Base-by-base conservation (phyloP, 1,284 basidiomycete genomes). In the Cryptococcus sp. region DNA sequence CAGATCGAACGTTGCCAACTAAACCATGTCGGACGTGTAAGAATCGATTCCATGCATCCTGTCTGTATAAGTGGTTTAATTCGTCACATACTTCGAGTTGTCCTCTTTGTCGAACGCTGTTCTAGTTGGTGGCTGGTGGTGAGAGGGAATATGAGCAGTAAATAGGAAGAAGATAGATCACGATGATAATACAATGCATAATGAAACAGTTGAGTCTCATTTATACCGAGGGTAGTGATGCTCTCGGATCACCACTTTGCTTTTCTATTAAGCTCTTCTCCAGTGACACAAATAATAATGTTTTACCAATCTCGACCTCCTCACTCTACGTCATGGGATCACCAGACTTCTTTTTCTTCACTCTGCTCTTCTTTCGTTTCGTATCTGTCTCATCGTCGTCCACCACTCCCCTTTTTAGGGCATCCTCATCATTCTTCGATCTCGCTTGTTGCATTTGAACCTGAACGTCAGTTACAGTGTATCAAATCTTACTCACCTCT, bases 41-140 rank as follows among this genome's bases (percentile, higher is more conserved):
- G 77, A 97, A 98, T 77, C 82, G 86, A 48, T 98, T 98, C 83
- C 96, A 98, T 73, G 86, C 90, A 0, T 85, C 83, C 35, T 97
- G 94, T 78, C 76, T 96, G 59, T 96, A 87, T 80, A 95, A 94
- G 85, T 96, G 93, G 94, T 95, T 95, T 79, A 88, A 88, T 69
- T 85, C 87, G 35, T 78, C 74, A 59, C 90, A 94, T 76, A 86
- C 88, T 3, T 90, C 88, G 5, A 90, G 86, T 52, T 98, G 94
- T 73, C 94, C 94, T 5, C 76, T 98, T 46, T 97, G 94, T 75
- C 83, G 94, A 54, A 74, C 78, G 3, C 67, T 82, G 46, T 79
- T 83, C 58, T 83, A 66, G 58, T 30, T 34, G 33, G n/a, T 14
- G 11, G 4, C 8, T 15, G 32, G 23, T 4, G 37, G 23, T 13